Evolutionary conservation across 1,284 basidiomycete genomes (phyloP), one percentile per base, ranked within the genome.

Genomic region (Cryptococcus depauperatus): DNA sequence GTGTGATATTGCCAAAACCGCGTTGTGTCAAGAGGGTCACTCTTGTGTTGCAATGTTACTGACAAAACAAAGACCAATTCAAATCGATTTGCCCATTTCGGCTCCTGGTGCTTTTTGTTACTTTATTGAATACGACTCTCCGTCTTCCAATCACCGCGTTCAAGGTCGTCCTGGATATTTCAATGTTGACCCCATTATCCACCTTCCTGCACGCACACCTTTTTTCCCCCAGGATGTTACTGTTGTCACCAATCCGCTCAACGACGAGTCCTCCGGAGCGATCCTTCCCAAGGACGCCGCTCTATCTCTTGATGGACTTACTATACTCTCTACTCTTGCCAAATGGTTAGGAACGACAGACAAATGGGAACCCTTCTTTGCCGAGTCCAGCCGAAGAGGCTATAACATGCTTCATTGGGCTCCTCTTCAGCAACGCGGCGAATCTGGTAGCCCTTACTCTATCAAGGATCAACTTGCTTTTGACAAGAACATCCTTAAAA

Each of bases 371-470:
- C 75, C 77, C 6, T 79, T 87, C 62, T 84, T 92, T 55, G 76
- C 78, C 41, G 87, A 91, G 68, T 84, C 87, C 5, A 79, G 81
- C 48, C 77, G 86, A 49, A 76, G 91, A 41, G 91, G 92, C 0
- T 96, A 96, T 75, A 96, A 90, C 54, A 90, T 92, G 85, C 73
- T 96, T 35, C 92, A 96, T 64, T 96, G 86, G 75, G 87, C 91
- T 1, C 91, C 91, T 1, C 74, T 96, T 13, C 91, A 96, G 66
- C 83, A 87, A 61, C 76, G 90, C 27, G 92, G 91, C 23, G 77
- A 81, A 56, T 89, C 85, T 54, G 79, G 84, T 50, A 90, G 86
- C 57, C 91, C 92, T 0, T 96, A 95, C 69, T 91, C 87, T 21
- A 88, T 96, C 58, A 78, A 79, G 45, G 80, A 92, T 61, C 92